A percentile compares a stretch with the other conserved stretches of the same genome.
These are phyloP conservation scores for Mrakia gelida DNA, from an alignment of 768 basidiomycete species.

Conservation along the genomic window DNA sequence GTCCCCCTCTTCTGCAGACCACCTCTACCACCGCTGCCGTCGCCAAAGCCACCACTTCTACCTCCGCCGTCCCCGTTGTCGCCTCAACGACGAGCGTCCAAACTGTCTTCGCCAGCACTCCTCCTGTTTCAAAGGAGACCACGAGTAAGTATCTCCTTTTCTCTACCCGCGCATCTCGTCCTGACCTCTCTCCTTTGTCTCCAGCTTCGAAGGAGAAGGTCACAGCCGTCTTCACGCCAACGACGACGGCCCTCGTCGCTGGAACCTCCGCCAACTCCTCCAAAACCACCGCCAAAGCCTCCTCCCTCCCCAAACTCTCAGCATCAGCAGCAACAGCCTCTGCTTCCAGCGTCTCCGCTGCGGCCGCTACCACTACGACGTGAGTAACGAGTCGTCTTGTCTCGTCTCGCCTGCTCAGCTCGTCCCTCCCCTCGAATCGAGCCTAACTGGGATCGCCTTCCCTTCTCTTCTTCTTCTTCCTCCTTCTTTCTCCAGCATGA, in stretches of 20 bases:
- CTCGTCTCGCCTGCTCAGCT: neutral
- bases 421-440: neutral
- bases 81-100: neutral
- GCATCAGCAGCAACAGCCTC: neutral
- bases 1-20: neutral
- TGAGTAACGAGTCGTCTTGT: neutral
- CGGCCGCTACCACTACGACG: neutral
- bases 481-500: neutral
- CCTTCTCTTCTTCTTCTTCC: neutral
- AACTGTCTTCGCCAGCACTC: neutral
- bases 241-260: neutral
- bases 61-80: neutral
- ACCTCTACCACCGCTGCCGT: neutral
- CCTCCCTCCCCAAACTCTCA: neutral
- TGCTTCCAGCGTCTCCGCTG: neutral
- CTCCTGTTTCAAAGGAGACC: conserved; percentile 2
- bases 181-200: neutral
- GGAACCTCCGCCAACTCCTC: neutral
- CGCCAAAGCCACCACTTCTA: neutral
- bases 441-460: neutral
- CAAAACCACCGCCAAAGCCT: neutral
- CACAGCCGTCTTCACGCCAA: neutral
- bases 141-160: neutral
- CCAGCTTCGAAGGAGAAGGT: neutral
- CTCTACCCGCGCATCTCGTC: neutral